Evolutionary conservation across 2,329 filamentous ascomycete genomes (phyloP), one percentile per base, ranked within the genome.

Genomic region (Botryotinia globosa): DNA sequence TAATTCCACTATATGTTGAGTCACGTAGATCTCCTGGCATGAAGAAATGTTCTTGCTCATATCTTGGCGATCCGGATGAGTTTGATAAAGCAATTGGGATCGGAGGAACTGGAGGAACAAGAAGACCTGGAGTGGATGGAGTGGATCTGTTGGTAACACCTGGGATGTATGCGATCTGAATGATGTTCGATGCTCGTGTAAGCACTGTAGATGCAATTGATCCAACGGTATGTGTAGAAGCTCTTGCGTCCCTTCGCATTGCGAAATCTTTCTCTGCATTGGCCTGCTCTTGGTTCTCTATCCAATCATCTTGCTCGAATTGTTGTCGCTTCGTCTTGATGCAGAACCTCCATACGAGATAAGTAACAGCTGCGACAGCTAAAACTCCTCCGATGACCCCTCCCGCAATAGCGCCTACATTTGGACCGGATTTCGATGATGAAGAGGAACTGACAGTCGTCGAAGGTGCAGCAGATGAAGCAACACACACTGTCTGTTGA

Each of bases 131-230:
- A 0, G 94, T 95, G n/a, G 92, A 91, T 8, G 93, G 92, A 12
- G 91, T 90, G 20, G 94, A 94, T 77, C 95, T 89, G 83, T 98
- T 98, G 74, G 94, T 98, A 79, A 98, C 94, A 74, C 96, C 96
- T 22, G 96, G 96, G 77, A 99, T 98, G 82, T 98, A 99, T 72
- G 96, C 96, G 83, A 99, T 99, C 83, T 98, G 96, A 79, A 99
- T 99, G 81, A 99, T 95, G 85, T 99, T 99, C 79, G 96, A 98
- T 66, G 96, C 96, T 75, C 96, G 91, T 29, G 96, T 98, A 74
- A 98, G 88, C 73, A 98, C 94, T 39, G 95, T 98, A 16, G 94
- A 98, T 25, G 96, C 96, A 80, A 99, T 94, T 20, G 95, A 98
- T 79, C 92, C 88, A 71, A 95, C 91, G n/a, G 93, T 93, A 81